A percentile compares a stretch with the other conserved stretches of the same genome.
phyloP scores from a whole-genome alignment of 139 green algal species.

The Chlamydomonas schloesseri region DNA sequence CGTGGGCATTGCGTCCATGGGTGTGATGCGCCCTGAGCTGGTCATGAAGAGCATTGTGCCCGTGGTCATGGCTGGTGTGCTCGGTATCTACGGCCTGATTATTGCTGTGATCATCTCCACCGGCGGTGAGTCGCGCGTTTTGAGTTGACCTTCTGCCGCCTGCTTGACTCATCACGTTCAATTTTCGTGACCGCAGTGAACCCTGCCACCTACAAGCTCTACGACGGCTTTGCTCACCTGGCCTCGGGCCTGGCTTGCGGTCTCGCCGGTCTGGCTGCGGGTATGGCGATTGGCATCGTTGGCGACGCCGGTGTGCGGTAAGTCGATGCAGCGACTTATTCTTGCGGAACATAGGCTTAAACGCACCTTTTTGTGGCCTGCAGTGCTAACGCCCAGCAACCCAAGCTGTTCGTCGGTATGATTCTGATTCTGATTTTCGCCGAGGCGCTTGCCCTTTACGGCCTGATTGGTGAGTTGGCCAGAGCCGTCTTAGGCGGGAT shows the following conservation, averaged over 20 bases:
- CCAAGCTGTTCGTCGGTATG: conserved; percentile 99
- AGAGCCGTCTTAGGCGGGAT: too few species aligned
- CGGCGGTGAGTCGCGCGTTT: conserved; percentile 76
- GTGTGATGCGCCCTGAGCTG: conserved; percentile 98
- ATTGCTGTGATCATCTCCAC: conserved; percentile 99
- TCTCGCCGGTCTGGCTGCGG: conserved; percentile 93
- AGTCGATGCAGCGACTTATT: not conserved
- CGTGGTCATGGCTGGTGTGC: conserved; percentile 99
- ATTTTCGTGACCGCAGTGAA: conserved; percentile 73
- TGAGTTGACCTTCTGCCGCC: not conserved
- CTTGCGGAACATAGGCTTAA: not conserved
- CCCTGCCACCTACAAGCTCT: conserved; percentile 93
- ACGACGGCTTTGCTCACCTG: conserved; percentile 98
- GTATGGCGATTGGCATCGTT: conserved; percentile 99
- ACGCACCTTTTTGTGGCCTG: not conserved
- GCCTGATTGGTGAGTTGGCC: conserved; percentile 90
- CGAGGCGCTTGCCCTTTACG: conserved; percentile 98
- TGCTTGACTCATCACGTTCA: too few species aligned
- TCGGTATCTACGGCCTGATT: conserved; percentile 99
- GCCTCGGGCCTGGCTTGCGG: conserved; percentile 95
- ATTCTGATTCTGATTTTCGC: conserved; percentile 99
- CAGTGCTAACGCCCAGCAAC: conserved; percentile 98
- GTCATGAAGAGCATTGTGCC: conserved; percentile 99
- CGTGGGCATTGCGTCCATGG: conserved; percentile 99
- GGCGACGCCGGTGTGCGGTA: conserved; percentile 97